phyloP scores from a whole-genome alignment of 2,329 filamentous ascomycete genomes.

The Sphaerulina populicola region DNA sequence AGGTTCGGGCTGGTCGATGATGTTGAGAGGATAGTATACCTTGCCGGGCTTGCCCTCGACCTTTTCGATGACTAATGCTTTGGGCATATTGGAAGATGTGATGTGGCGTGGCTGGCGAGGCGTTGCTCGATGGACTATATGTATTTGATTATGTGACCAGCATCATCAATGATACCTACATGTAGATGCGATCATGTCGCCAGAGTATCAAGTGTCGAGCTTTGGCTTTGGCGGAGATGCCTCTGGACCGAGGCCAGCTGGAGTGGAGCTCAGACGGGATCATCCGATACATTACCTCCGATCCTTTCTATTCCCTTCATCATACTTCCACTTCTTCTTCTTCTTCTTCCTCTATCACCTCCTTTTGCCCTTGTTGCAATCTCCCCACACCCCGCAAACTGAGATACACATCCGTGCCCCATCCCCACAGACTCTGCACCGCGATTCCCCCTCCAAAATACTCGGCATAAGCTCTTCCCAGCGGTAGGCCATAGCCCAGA shows the following conservation, averaged over 20 bases:
- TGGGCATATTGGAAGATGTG: conserved; percentile 43
- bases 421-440: conserved; percentile 92
- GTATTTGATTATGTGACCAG: too few species aligned
- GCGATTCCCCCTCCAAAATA: conserved; percentile 95
- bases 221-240: conserved; percentile 4
- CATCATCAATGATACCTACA: too few species aligned
- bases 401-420: conserved; percentile 66
- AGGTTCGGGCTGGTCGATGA: conserved; percentile 56
- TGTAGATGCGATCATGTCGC: conserved; percentile 9
- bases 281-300: too few species aligned
- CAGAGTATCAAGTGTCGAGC: conserved; percentile 3
- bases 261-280: too few species aligned
- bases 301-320: not conserved
- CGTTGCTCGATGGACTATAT: too few species aligned
- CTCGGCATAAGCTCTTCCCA: conserved; percentile 89
- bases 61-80: conserved; percentile 56
- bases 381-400: conserved; percentile 54
- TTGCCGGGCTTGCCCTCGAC: conserved; percentile 75
- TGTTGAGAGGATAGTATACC: conserved; percentile 65
- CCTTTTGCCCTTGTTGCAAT: not conserved
- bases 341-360: not conserved
- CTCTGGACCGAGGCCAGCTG: conserved; percentile 9
- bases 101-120: too few species aligned
- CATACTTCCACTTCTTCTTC: not conserved
- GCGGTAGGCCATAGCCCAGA: conserved; percentile 80